phyloP scores from a whole-genome alignment of 2,329 filamentous ascomycete genomes.

The Lasiodiplodia citricola region DNA sequence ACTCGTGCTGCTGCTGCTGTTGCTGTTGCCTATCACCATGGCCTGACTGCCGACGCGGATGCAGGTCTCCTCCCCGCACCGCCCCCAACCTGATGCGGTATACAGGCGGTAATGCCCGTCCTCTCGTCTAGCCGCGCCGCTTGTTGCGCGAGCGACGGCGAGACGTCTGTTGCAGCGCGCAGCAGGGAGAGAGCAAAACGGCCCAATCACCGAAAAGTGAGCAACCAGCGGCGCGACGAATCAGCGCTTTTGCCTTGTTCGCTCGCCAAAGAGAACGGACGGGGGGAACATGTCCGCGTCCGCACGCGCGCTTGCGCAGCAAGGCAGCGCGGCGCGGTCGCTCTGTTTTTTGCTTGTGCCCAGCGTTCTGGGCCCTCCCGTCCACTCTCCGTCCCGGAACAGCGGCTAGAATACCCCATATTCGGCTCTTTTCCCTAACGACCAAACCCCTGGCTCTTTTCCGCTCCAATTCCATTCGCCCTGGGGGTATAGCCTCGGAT shows the following conservation, averaged over 20 bases:
- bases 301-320: background rate
- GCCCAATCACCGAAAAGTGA: background rate
- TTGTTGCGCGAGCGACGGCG: background rate
- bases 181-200: background rate
- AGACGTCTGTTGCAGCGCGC: background rate
- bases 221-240: background rate
- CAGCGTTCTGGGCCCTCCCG: conserved; percentile 10
- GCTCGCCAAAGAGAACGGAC: background rate
- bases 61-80: background rate
- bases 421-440: background rate
- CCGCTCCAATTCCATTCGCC: background rate
- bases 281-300: background rate
- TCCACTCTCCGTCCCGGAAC: conserved; percentile 2
- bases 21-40: conserved; percentile 12
- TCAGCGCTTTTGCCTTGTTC: background rate
- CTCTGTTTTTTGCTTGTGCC: background rate
- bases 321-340: background rate
- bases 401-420: conserved; percentile 22
- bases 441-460: background rate
- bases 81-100: background rate
- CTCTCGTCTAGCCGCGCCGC: background rate
- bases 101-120: background rate
- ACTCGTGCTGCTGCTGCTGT: background rate
- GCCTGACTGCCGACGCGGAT: conserved; percentile 1
- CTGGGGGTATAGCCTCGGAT: background rate